Evolutionary conservation across 2,329 filamentous ascomycete genomes (phyloP).

Genomic region (Nemania abortiva): DNA sequence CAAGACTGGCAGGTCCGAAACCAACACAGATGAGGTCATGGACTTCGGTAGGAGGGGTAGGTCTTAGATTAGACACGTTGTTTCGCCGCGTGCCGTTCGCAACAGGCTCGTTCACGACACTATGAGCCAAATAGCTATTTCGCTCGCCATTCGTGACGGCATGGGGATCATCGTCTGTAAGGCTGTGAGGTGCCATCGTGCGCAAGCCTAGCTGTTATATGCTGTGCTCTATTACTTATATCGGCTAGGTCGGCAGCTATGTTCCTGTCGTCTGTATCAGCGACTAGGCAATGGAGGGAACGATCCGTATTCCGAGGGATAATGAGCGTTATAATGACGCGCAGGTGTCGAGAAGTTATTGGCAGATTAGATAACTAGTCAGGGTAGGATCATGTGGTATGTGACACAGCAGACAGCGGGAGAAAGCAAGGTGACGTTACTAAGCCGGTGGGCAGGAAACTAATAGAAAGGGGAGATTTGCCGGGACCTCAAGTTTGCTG

Average conservation of each 20-base stretch:
- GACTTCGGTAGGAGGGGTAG: conserved; percentile 70
- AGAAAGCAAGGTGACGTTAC: conserved; percentile 20
- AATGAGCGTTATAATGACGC: conserved; percentile 10
- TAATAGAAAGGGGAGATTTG: conserved; percentile 28
- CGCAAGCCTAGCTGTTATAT: conserved; percentile 1
- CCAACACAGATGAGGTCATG: conserved; percentile 92
- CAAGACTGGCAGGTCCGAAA: conserved; percentile 91
- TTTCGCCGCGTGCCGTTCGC: conserved; percentile 26
- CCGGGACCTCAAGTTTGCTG: conserved; percentile 22
- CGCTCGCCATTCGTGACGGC: conserved; percentile 35
- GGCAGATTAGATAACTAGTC: conserved; percentile 7
- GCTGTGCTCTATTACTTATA: conserved; percentile 8
- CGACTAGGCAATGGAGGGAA: background rate
- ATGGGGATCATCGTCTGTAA: conserved; percentile 47
- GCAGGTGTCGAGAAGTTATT: conserved; percentile 1
- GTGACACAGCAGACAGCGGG: conserved; percentile 10
- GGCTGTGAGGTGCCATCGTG: conserved; percentile 49
- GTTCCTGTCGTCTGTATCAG: background rate
- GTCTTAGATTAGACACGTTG: conserved; percentile 60
- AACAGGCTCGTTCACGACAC: background rate
- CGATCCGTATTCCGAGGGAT: conserved; percentile 5
- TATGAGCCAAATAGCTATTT: conserved; percentile 11
- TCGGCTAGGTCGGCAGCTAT: background rate
- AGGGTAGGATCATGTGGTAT: conserved; percentile 2
- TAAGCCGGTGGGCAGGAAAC: conserved; percentile 13